Conservation (phyloP, 495 filamentous ascomycete species). For the Tuber umbilicatum region DNA sequence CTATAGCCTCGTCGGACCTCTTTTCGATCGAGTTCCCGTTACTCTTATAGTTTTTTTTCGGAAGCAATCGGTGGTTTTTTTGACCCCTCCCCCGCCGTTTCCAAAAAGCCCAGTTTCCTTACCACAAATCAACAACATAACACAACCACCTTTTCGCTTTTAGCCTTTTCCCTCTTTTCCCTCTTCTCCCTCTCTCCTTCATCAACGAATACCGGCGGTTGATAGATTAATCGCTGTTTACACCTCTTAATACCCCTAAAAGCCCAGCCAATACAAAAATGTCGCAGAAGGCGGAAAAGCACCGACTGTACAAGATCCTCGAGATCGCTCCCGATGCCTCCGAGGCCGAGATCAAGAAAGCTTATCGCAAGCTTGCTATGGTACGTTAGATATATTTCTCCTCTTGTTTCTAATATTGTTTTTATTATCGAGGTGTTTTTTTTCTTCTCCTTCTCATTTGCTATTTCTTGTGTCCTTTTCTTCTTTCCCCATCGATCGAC, state of each 20-base stretch:
- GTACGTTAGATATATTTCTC: slow-evolving; percentile 22
- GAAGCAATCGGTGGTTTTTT: background rate
- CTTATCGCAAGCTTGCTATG: slow-evolving; percentile 69
- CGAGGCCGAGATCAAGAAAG: slow-evolving; percentile 76
- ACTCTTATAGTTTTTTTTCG: background rate
- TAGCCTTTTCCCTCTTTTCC: slow-evolving; percentile 30
- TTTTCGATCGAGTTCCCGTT: background rate
- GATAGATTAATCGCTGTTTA: slow-evolving; percentile 6
- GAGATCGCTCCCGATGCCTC: slow-evolving; percentile 60
- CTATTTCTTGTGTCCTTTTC: background rate
- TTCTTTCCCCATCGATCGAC: background rate
- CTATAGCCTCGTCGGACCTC: background rate
- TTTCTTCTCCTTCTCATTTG: background rate
- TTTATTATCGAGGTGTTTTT: background rate
- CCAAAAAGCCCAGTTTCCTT: background rate
- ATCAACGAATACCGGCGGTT: slow-evolving; percentile 20
- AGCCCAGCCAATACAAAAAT: slow-evolving; percentile 20
- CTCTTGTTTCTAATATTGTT: slow-evolving; percentile 4
- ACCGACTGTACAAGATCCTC: slow-evolving; percentile 59
- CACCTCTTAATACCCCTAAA: slow-evolving; percentile 8
- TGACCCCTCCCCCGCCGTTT: slow-evolving; percentile 5
- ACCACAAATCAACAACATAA: background rate
- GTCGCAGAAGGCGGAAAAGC: slow-evolving; percentile 41
- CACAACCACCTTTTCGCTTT: background rate
- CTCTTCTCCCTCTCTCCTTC: slow-evolving; percentile 9